These are phyloP conservation scores for Rutidosis leptorrhynchoides DNA, from an alignment of 129 eudicot species.

Conservation along the genomic window DNA sequence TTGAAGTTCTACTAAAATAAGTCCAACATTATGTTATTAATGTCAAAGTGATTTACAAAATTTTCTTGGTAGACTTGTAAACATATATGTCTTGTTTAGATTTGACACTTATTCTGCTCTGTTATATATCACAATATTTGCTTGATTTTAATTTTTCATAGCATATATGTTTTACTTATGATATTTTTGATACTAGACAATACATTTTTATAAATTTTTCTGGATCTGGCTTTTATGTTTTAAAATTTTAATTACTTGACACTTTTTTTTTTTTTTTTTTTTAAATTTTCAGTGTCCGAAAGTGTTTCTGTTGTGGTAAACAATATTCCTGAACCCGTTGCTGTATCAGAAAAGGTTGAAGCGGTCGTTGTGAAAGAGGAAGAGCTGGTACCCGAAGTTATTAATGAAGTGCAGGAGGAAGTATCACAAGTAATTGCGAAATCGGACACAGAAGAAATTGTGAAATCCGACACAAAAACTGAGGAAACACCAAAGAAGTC, in stretches of 20 bases:
- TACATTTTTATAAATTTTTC: background rate
- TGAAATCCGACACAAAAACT: conserved; percentile 43
- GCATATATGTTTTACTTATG: too few species aligned
- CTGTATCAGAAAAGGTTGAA: conserved; percentile 51
- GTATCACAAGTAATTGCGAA: conserved; percentile 42
- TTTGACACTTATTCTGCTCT: background rate
- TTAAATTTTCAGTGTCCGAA: conserved; percentile 28
- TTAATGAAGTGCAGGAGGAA: conserved; percentile 56
- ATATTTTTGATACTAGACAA: background rate
- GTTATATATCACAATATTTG: background rate
- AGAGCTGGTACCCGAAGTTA: conserved; percentile 56
- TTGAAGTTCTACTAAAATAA: background rate
- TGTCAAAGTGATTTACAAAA: background rate
- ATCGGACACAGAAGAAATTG: too few species aligned
- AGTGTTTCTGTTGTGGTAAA: conserved; percentile 47
- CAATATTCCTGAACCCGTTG: conserved; percentile 43
- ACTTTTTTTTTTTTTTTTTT: background rate
- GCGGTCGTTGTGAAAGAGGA: conserved; percentile 48
- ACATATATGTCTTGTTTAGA: background rate
- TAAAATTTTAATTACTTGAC: background rate
- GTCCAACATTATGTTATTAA: background rate
- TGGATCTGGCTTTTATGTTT: background rate
- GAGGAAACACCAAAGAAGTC: conserved; percentile 87
- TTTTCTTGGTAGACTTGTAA: background rate
- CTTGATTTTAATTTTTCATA: too few species aligned